Evolutionary conservation across 257 asterid genomes (phyloP).

Genomic region (Primulina tabacum): DNA sequence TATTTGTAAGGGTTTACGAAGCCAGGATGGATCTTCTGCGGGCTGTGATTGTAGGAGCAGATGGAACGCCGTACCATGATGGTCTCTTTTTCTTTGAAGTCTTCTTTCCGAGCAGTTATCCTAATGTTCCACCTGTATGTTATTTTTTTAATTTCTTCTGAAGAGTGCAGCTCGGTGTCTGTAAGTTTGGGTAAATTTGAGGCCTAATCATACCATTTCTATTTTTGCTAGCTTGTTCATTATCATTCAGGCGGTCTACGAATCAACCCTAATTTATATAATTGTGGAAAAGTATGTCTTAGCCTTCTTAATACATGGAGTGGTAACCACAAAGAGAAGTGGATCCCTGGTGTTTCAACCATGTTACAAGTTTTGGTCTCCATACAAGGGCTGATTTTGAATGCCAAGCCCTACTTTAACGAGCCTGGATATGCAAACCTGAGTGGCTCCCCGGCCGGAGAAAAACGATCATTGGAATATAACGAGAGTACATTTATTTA

Average conservation of each 20-base stretch:
- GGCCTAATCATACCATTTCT: slow-evolving; percentile 17
- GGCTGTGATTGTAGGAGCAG: slow-evolving; percentile 91
- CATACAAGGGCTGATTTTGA: slow-evolving; percentile 88
- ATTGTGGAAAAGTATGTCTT: slow-evolving; percentile 85
- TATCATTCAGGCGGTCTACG: slow-evolving; percentile 92
- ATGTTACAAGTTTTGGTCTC: slow-evolving; percentile 92
- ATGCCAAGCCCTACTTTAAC: slow-evolving; percentile 81
- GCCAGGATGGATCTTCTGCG: slow-evolving; percentile 89
- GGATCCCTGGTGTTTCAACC: slow-evolving; percentile 77
- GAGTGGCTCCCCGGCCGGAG: slow-evolving; percentile 53
- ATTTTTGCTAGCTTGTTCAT: slow-evolving; percentile 60
- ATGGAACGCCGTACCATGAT: slow-evolving; percentile 97
- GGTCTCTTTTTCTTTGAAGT: slow-evolving; percentile 96
- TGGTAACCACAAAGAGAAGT: slow-evolving; percentile 68
- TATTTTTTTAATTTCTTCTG: slow-evolving; percentile 3
- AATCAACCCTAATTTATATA: slow-evolving; percentile 82
- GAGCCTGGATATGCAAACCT: slow-evolving; percentile 78
- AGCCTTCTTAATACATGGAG: slow-evolving; percentile 94
- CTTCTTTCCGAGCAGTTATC: slow-evolving; percentile 71
- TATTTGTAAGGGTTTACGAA: slow-evolving; percentile 84
- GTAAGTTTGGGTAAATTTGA: neutral
- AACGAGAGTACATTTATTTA: slow-evolving; percentile 62
- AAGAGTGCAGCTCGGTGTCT: slow-evolving; percentile 3
- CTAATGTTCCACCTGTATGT: slow-evolving; percentile 85
- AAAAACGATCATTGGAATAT: slow-evolving; percentile 47